Evolutionary conservation across 1,284 basidiomycete species (phyloP).

Genomic region (Volvariella volvacea): DNA sequence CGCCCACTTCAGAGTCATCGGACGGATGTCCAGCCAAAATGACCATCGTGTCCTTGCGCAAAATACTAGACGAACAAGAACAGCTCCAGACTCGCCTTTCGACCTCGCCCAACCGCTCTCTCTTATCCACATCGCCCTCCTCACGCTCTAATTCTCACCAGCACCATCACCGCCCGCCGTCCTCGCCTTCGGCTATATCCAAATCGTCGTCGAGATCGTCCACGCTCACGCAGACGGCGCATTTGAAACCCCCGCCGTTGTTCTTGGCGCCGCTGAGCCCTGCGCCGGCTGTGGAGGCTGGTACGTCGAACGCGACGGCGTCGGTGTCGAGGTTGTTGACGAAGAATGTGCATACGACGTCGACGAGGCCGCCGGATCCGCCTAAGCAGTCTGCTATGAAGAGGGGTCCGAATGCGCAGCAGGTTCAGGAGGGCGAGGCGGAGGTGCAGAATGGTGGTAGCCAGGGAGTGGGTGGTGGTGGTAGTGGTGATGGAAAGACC

Average conservation of each 20-base stretch:
- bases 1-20: constrained; percentile 43
- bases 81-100: constrained; percentile 1
- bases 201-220: constrained; percentile 6
- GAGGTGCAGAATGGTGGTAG: neutral
- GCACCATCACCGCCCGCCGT: neutral
- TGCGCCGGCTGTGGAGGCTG: constrained; percentile 40
- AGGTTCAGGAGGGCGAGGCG: constrained; percentile 11
- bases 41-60: constrained; percentile 58
- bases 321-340: constrained; percentile 70
- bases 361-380: constrained; percentile 45
- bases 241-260: constrained; percentile 15
- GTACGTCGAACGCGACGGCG: constrained; percentile 66
- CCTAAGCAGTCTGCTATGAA: constrained; percentile 52
- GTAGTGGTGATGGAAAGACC: constrained; percentile 4
- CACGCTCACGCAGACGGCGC: constrained; percentile 15
- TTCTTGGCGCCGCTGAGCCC: constrained; percentile 36
- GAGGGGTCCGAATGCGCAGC: constrained; percentile 18
- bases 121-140: no score
- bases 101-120: no score
- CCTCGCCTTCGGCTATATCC: neutral
- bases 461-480: neutral
- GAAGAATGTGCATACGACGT: constrained; percentile 54
- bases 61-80: constrained; percentile 58
- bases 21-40: constrained; percentile 38
- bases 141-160: no score